Evolutionary conservation across 2,329 filamentous ascomycete genomes (phyloP), one percentile per base, ranked within the genome.

Genomic region (Byssothecium circinans): DNA sequence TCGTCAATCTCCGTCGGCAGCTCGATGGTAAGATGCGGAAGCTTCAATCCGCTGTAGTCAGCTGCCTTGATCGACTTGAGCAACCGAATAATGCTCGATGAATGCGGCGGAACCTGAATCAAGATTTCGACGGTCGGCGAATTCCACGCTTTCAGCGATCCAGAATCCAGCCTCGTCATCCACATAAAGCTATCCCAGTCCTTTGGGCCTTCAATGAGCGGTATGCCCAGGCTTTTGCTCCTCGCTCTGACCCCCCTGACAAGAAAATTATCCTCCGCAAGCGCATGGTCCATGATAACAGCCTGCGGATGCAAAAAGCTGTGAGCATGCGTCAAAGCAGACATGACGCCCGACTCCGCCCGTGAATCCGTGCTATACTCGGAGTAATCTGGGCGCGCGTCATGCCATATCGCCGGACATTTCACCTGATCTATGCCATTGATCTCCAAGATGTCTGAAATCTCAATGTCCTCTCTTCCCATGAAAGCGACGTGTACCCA

Each of bases 401-500:
- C 82, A 65, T 86, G 82, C 75, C 80, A 83, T 37, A 72, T 68
- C 11, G 95, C 77, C 15, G 82, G 79, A 69, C 94, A 97, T 3
- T 74, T 75, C 2, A 67, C 67, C 33, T 82, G 76, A 38, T 83
- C 80, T n/a, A 96, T 80, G 25, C 90, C 89, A 68, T 96, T 96
- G 49, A 96, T 77, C 43, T 83, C 77, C 58, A 86, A 78, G 25
- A 97, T 76, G 27, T 88, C 82, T 12, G 84, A 78, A 41, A 95
- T 70, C 0, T 81, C 74, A 41, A 96, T 80, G 11, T 85, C 81
- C 50, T 85, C 86, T 49, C 86, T 80, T 41, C 91, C 87, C 73
- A 95, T 80, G 3, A 97, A 72, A 0, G 83, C 86, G 64, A 95
- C 86, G 67, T 97, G 92, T 8, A 96, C 90, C 53, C 84, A 80